Percentiles rank a stretch among this genome's conserved stretches.
phyloP scores from a whole-genome alignment of 371 early-diverging fungal species.

The Vairimorpha necatrix region DNA sequence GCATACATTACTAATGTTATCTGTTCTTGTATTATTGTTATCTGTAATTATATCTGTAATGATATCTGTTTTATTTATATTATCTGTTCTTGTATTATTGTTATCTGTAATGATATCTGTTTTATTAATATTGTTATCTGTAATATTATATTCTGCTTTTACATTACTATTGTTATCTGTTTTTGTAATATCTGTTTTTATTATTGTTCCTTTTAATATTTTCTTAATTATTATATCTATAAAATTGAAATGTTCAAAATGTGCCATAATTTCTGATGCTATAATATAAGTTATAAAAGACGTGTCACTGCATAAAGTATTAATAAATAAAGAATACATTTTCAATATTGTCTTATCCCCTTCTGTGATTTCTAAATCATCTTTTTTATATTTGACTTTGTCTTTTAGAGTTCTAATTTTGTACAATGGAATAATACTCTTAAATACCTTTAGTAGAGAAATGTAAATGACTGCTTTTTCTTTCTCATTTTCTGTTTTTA shows the following conservation, averaged over 20 bases:
- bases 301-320: slow-evolving; percentile 7
- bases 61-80: slow-evolving; percentile 14
- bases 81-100: no score
- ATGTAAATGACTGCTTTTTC: slow-evolving; percentile 26
- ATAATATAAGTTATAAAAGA: slow-evolving; percentile 16
- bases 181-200: no score
- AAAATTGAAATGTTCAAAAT: slow-evolving; percentile 56
- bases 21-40: no score
- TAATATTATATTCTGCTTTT: neutral
- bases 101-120: no score
- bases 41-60: no score
- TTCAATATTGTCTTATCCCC: slow-evolving; percentile 37
- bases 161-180: no score
- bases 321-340: slow-evolving; percentile 41
- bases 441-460: slow-evolving; percentile 51
- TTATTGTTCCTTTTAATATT: slow-evolving; percentile 42
- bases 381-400: slow-evolving; percentile 41
- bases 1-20: slow-evolving; percentile 19
- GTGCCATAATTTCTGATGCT: slow-evolving; percentile 31
- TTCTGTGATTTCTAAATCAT: slow-evolving; percentile 17
- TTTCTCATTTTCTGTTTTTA: neutral
- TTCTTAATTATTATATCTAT: slow-evolving; percentile 40
- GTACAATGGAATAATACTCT: slow-evolving; percentile 49
- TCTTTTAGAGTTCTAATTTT: slow-evolving; percentile 44
- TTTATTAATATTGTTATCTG: slow-evolving; percentile 35